phyloP scores from a whole-genome alignment of 805 yeast genomes.

The Geotrichum ghanense region DNA sequence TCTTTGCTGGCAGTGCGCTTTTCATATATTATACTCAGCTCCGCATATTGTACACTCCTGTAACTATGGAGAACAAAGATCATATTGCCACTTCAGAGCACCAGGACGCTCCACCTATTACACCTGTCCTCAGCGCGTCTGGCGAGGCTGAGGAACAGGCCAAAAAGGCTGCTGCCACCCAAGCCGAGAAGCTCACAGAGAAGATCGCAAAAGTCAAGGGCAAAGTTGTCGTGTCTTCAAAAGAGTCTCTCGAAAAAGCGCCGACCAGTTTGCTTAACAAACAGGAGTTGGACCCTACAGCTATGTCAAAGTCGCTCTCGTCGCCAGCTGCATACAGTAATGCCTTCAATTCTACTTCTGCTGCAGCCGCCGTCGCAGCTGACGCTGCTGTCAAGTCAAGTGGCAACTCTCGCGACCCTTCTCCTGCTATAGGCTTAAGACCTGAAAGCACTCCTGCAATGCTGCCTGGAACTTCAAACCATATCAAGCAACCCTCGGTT shows the following conservation, averaged over 20 bases:
- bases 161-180: neutral
- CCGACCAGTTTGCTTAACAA: neutral
- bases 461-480: constrained; percentile 18
- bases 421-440: neutral
- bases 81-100: neutral
- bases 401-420: neutral
- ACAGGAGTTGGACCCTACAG: neutral
- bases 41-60: too few species aligned
- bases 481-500: constrained; percentile 48
- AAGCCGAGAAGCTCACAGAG: constrained; percentile 1
- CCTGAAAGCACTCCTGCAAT: neutral
- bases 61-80: neutral
- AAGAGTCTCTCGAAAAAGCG: neutral
- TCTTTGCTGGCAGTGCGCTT: too few species aligned
- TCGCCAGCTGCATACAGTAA: neutral
- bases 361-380: too few species aligned
- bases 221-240: neutral
- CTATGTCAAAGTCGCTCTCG: neutral
- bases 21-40: too few species aligned
- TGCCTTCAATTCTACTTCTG: neutral
- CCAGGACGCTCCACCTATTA: neutral
- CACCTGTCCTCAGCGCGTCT: neutral
- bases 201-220: constrained; percentile 1
- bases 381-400: too few species aligned
- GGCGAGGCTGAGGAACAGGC: constrained; percentile 1